phyloP scores from a whole-genome alignment of 2,329 filamentous ascomycete genomes.

The Eutypella sp. region DNA sequence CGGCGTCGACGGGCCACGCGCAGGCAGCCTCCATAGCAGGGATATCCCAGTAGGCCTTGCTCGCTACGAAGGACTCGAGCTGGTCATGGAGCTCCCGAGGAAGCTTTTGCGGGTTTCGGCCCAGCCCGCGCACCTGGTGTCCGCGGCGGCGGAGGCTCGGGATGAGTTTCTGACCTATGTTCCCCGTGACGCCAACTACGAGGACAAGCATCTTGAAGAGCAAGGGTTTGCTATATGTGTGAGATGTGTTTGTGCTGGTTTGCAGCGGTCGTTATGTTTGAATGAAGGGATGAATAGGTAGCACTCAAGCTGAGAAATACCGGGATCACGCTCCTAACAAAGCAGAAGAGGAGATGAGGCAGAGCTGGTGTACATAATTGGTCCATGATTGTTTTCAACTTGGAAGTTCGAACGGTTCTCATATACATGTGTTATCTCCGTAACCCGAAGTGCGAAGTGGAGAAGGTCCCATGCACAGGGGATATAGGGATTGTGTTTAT shows the following conservation, averaged over 20 bases:
- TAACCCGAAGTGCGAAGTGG: no score
- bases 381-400: no score
- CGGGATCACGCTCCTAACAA: no score
- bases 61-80: constrained; percentile 25
- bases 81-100: constrained; percentile 4
- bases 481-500: no score
- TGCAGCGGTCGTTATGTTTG: neutral
- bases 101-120: constrained; percentile 26
- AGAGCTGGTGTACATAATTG: no score
- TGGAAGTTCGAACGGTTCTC: no score
- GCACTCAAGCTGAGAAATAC: no score
- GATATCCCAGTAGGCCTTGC: constrained; percentile 21
- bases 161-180: constrained; percentile 27
- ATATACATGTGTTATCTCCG: no score
- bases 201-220: constrained; percentile 28
- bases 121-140: constrained; percentile 30
- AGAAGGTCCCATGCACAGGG: no score
- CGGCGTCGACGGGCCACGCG: constrained; percentile 26
- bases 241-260: neutral
- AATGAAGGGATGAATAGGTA: no score
- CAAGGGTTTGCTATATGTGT: no score
- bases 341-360: no score
- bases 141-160: constrained; percentile 19
- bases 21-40: constrained; percentile 27
- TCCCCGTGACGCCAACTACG: constrained; percentile 32